Conservation (phyloP, 2,329 filamentous ascomycete species). For the Alternaria sp. region DNA sequence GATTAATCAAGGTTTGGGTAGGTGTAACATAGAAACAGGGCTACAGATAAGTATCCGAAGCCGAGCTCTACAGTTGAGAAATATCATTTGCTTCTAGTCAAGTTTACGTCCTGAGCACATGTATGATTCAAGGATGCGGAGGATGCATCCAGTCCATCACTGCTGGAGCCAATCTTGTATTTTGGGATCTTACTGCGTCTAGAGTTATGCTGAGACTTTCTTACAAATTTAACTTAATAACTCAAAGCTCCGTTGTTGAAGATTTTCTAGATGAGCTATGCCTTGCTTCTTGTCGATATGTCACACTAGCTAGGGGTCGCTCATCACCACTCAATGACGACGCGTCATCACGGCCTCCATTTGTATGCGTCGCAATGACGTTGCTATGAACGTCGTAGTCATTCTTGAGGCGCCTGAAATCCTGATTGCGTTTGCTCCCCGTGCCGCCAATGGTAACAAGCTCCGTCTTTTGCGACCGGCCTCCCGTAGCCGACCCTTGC, state of each 20-base stretch:
- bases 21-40: too few species aligned
- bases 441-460: conserved; percentile 16
- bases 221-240: too few species aligned
- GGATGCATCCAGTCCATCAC: too few species aligned
- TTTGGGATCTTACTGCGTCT: too few species aligned
- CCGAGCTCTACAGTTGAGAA: too few species aligned
- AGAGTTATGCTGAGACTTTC: too few species aligned
- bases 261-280: background rate
- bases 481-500: background rate
- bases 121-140: too few species aligned
- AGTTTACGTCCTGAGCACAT: too few species aligned
- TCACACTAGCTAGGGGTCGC: background rate
- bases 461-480: conserved; percentile 3
- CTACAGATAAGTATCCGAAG: too few species aligned
- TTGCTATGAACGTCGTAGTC: background rate
- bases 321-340: background rate
- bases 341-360: background rate
- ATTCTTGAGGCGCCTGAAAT: conserved; percentile 13
- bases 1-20: too few species aligned
- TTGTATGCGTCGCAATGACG: background rate
- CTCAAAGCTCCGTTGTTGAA: background rate
- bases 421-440: conserved; percentile 7
- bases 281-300: background rate
- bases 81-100: too few species aligned
- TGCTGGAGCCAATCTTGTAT: too few species aligned